Evolutionary conservation across 2,329 filamentous ascomycete genomes (phyloP).

Genomic region (Fusarium sp.): DNA sequence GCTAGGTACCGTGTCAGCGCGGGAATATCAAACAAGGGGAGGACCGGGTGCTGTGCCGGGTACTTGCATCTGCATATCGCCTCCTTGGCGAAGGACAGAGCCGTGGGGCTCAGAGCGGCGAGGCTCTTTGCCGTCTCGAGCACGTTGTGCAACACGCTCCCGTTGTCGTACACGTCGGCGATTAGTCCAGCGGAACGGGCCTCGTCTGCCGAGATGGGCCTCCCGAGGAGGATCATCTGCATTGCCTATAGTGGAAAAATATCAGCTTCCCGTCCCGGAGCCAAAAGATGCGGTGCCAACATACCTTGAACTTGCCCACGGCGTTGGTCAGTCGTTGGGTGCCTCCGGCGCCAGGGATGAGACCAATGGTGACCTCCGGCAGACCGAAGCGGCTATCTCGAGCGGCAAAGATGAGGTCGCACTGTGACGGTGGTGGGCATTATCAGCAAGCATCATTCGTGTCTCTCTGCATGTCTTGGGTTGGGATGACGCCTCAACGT

Average conservation of each 20-base stretch:
- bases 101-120: slow-evolving; percentile 40
- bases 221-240: slow-evolving; percentile 49
- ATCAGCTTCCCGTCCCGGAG: not conserved
- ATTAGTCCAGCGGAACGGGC: slow-evolving; percentile 44
- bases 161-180: slow-evolving; percentile 43
- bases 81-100: slow-evolving; percentile 46
- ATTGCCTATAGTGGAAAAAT: slow-evolving; percentile 42
- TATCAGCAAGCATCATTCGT: not conserved
- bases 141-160: slow-evolving; percentile 43
- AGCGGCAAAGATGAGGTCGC: slow-evolving; percentile 54
- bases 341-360: slow-evolving; percentile 55
- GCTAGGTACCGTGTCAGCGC: slow-evolving; percentile 24
- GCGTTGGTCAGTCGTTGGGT: slow-evolving; percentile 55
- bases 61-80: slow-evolving; percentile 45
- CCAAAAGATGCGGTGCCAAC: not conserved
- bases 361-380: slow-evolving; percentile 55
- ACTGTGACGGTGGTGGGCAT: slow-evolving; percentile 38
- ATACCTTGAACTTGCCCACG: slow-evolving; percentile 56
- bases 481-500: not conserved
- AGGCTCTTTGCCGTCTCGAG: slow-evolving; percentile 42
- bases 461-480: not conserved
- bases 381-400: slow-evolving; percentile 52
- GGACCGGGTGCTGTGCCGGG: not conserved
- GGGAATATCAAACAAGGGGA: not conserved
- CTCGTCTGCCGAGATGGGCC: slow-evolving; percentile 42